phyloP scores from a whole-genome alignment of 2,329 filamentous ascomycete species.

The Calonectria pseudoreteaudii region DNA sequence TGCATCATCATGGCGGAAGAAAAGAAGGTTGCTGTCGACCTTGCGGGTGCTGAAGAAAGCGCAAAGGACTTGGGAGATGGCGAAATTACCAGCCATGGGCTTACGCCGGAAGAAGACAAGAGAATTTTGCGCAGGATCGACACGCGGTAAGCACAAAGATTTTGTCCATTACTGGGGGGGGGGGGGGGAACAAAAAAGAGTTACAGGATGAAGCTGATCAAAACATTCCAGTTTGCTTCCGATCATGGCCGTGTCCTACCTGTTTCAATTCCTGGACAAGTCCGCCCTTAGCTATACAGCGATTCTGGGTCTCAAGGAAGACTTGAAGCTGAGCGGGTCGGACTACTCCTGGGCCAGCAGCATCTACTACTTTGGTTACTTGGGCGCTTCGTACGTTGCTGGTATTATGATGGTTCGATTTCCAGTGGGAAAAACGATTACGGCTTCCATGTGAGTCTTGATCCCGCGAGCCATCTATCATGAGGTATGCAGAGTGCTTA shows the following conservation, averaged over 20 bases:
- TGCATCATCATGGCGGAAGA: conserved; percentile 14
- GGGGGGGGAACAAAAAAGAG: not conserved
- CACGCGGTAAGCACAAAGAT: conserved; percentile 56
- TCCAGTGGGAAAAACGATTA: conserved; percentile 44
- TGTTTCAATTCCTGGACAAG: conserved; percentile 73
- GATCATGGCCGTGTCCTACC: conserved; percentile 63
- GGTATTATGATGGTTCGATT: conserved; percentile 42
- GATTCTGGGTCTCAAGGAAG: conserved; percentile 60
- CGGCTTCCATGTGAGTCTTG: conserved; percentile 31
- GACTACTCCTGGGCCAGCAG: conserved; percentile 64
- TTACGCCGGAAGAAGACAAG: conserved; percentile 52
- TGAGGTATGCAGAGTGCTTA: not conserved
- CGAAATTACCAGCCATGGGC: conserved; percentile 15
- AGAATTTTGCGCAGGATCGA: conserved; percentile 72
- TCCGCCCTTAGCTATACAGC: conserved; percentile 64
- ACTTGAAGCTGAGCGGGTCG: conserved; percentile 58
- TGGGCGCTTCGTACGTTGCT: conserved; percentile 47
- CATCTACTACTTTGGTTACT: conserved; percentile 65
- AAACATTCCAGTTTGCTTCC: conserved; percentile 59
- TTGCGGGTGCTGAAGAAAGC: not conserved
- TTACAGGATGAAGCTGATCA: conserved; percentile 48
- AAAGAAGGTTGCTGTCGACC: not conserved
- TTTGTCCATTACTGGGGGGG: conserved; percentile 41
- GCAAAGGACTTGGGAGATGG: conserved; percentile 12
- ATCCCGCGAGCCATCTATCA: not conserved